Evolutionary conservation across 441 rosid species (phyloP).

Genomic region (Geranium incanum): DNA sequence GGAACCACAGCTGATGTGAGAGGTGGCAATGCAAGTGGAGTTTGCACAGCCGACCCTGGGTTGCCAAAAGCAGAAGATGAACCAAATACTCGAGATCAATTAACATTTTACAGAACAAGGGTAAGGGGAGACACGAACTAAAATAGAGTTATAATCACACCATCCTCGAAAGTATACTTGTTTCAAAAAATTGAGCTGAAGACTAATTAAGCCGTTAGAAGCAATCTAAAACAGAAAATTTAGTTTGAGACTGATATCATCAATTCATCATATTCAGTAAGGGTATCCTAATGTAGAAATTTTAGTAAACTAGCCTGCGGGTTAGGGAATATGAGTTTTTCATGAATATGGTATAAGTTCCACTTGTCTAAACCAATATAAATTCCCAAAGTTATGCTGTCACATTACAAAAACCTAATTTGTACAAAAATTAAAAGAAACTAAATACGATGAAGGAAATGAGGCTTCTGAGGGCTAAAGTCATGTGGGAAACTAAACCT

Average conservation of each 20-base stretch:
- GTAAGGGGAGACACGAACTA: constrained; percentile 11
- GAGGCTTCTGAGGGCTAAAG: neutral
- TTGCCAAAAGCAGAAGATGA: neutral
- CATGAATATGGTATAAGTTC: neutral
- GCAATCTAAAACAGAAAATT: neutral
- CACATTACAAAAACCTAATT: neutral
- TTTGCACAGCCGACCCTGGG: neutral
- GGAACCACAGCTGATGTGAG: constrained; percentile 32
- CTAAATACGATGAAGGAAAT: neutral
- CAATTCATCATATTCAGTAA: neutral
- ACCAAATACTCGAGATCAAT: constrained; percentile 2
- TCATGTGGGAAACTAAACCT: neutral
- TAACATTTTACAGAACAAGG: constrained; percentile 9
- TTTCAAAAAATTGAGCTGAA: too few relatives aligned
- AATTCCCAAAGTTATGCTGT: neutral
- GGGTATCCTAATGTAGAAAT: neutral
- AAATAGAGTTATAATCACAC: neutral
- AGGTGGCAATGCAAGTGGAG: constrained; percentile 23
- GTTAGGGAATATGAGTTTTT: neutral
- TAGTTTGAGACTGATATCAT: too few relatives aligned
- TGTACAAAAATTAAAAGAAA: neutral
- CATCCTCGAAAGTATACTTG: neutral
- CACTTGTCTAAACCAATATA: neutral
- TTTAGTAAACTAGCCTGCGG: constrained; percentile 2
- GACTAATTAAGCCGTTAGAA: neutral